Evolutionary conservation across 2,329 filamentous ascomycete genomes (phyloP), one percentile per base, ranked within the genome.

Genomic region (Microsporum ferrugineum): DNA sequence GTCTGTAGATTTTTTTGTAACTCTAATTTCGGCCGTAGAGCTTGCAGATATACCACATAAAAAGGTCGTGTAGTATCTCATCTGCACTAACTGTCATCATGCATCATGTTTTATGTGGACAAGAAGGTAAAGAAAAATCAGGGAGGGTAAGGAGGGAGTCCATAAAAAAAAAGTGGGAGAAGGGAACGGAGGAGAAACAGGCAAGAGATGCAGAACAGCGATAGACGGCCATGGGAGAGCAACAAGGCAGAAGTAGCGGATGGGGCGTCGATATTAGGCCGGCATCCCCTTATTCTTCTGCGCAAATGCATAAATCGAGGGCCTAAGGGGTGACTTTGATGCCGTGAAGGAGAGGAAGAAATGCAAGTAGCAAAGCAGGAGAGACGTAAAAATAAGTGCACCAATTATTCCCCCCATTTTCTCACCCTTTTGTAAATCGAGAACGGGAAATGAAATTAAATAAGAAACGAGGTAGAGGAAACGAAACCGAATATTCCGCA

Each of bases 1-100:
- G 27, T 53, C 23, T 53, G 49, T 53, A 34, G 49, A 29, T 53
- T 29, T 6, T 29, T 33, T 31, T 34, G 10, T 34, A 53, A 33
- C 27, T 53, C 49, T 53, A 53, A 33, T 53, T 34, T 53, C 29
- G 49, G 49, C 49, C 49, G 49, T 53, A 29, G 49, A 53, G 49
- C 17, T 53, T 53, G 27, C 49, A 53, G 49, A 33, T 53, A 53
- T 33, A 53, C 49, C 10, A 53, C 49, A 34, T 53, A n/a, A n/a
- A n/a, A 43, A 43, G 39, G 27, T 14, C 14, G 27, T 53, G 49
- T 53, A 53, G 49, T 53, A 53, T 34, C 49, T 31, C 27, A 33
- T 31, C 49, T 53, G 49, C 49, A 33, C 29, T 53, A 47, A 8
- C 49, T 33, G 49, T 53, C 49, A 53, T 53, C 31, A 53, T 53